Conservation (phyloP, 202 grass and related monocot species). For the Panicum virgatum region DNA sequence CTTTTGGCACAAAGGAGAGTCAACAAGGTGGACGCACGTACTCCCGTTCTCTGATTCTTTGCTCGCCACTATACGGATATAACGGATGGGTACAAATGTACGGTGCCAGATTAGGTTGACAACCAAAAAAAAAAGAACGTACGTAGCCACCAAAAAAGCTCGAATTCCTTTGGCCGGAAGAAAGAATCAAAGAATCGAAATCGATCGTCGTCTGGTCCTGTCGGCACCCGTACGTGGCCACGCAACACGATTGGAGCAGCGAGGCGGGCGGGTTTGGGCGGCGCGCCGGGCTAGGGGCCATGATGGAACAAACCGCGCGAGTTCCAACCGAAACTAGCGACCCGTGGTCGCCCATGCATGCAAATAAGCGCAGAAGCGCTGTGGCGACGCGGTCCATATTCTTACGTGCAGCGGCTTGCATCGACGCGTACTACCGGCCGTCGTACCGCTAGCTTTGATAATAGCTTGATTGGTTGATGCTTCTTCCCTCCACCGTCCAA, state of each 20-base stretch:
- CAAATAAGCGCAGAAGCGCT: too few species aligned
- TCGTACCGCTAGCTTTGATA: too few species aligned
- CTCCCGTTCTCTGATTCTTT: constrained; percentile 6
- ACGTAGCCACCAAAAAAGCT: background rate
- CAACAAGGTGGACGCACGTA: too few species aligned
- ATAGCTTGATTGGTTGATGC: background rate
- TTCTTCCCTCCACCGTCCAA: constrained; percentile 14
- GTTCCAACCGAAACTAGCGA: background rate
- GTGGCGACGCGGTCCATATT: constrained; percentile 3
- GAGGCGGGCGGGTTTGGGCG: background rate
- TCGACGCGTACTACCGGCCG: background rate
- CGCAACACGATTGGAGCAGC: too few species aligned
- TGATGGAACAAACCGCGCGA: background rate
- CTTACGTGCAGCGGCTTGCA: background rate
- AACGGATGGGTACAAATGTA: background rate
- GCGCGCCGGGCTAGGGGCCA: background rate
- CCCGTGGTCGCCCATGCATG: constrained; percentile 16
- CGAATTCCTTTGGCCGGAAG: background rate
- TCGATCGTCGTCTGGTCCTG: too few species aligned
- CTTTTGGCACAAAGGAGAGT: too few species aligned
- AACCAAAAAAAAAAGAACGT: background rate
- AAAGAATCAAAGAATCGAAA: too few species aligned
- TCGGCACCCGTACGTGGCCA: constrained; percentile 18
- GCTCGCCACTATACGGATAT: background rate
- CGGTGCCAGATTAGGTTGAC: background rate